Base-by-base conservation (phyloP, 129 eudicot genomes). In the Centaurea solstitialis region DNA sequence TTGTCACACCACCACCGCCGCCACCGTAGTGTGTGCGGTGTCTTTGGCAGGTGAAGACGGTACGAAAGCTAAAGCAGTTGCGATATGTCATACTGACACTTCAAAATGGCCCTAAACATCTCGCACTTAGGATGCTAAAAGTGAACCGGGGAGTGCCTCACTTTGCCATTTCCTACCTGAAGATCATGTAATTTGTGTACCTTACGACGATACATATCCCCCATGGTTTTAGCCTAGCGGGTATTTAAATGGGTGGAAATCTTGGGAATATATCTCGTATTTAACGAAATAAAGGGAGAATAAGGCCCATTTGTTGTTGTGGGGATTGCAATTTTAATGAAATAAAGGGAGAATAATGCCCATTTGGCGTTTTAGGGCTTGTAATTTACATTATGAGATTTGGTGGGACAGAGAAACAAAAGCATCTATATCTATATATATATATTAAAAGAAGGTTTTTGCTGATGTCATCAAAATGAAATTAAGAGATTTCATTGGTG, bases 161-260 rank as follows among this genome's bases (percentile, higher is more conserved):
- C 76, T 92, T 59, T 92, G 97, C 79, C 97, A 92, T 85, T 92
- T 88, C 79, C 85, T 92, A 74, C 97, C 94, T 0, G 93, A 87
- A 79, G 91, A 90, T 83, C 92, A 92, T 57, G 68, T 90, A 37
- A 90, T 88, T 33, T 92, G 97, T 94, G 88, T 88, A 47, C 87
- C 85, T 13, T 79, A 87, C 65, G 84, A 82, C 15, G 76, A 26
- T 2, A 26, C 17, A 53, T 53, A 8, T 53, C 8, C n/a, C n/a
- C 9, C 20, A 2, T 53, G 64, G 62, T 50, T 50, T 50, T 50
- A 50, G 62, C 62, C 62, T 50, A 50, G 59, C 59, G 12, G 59
- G 18, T 47, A 47, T 26, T 26, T 26, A 26, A 47, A 40, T 3
- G 15, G 59, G 61, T 50, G 61, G 7, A 50, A 13, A 15, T 15